phyloP scores from a whole-genome alignment of 1,284 basidiomycete genomes.

The Trichosporon asahii region DNA sequence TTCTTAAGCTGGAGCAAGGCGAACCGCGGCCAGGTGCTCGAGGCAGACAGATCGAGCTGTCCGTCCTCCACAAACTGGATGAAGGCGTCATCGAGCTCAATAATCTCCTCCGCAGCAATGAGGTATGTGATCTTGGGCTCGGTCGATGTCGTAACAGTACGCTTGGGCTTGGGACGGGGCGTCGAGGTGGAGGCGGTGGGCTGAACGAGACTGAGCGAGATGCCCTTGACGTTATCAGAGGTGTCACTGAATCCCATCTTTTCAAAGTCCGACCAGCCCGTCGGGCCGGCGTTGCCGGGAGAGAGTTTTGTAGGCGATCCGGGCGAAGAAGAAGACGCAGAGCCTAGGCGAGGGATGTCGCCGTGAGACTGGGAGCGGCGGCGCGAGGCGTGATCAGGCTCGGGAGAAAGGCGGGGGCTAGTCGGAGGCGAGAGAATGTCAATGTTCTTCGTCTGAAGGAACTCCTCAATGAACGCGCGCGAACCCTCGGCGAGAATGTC shows the following conservation, averaged over 20 bases:
- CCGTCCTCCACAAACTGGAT: conserved; percentile 41
- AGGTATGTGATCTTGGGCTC: conserved; percentile 13
- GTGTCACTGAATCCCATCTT: conserved; percentile 28
- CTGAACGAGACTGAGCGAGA: conserved; percentile 18
- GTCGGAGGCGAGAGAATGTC: conserved; percentile 15
- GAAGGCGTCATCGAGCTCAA: conserved; percentile 43
- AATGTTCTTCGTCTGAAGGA: conserved; percentile 14
- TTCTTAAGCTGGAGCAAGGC: conserved; percentile 32
- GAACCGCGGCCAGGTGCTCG: conserved; percentile 36
- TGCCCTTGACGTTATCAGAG: conserved; percentile 12
- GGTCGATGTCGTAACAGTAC: neutral
- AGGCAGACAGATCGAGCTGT: conserved; percentile 30
- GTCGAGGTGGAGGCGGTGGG: conserved; percentile 3
- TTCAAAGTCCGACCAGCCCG: conserved; percentile 29
- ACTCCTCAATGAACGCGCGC: conserved; percentile 22
- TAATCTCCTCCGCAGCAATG: conserved; percentile 26
- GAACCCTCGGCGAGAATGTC: conserved; percentile 27
- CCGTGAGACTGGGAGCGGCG: conserved; percentile 29
- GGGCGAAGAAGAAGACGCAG: neutral
- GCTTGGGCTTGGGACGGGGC: neutral
- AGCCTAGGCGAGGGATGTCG: conserved; percentile 15
- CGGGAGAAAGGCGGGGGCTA: neutral
- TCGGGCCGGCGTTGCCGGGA: neutral
- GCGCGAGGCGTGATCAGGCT: conserved; percentile 12
- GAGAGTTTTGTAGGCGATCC: conserved; percentile 15